Base-by-base conservation (phyloP, 2,329 filamentous ascomycete species). In the Pyricularia sp. region DNA sequence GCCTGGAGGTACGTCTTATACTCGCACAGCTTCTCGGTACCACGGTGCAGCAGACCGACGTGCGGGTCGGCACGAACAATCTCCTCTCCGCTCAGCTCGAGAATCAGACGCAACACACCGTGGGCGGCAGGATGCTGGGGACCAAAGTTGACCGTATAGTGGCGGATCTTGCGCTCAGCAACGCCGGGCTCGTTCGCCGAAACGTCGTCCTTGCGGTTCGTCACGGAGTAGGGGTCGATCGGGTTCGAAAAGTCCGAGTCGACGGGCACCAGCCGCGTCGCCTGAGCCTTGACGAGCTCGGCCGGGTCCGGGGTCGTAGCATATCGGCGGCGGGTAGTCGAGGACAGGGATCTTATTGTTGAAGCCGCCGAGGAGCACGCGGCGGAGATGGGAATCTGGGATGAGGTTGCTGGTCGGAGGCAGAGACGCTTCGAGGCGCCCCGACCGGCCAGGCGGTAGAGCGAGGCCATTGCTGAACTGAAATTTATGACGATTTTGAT, bases 1-100 rank as follows among this genome's bases (percentile, higher is more conserved):
- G 95, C 95, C 85, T 99, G 95, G 77, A 98, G 87, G 79, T 99
- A 99, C 75, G 94, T 97, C 87, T 97, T 97, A 88, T 99, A 99
- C 86, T 99, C 95, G 82, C 98, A 98, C 82, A 99, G 88, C 87
- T 99, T 99, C 86, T 99, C 95, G 72, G 95, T 99, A 74, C 95
- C 95, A 76, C 95, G 90, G 81, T 99, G 95, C 77, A 99, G 87
- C 80, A 99, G 84, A 70, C 95, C 95, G 76, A 99, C 94, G 82
- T 99, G 95, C 65, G 95, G 95, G 81, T 99, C 95, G 73, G 94
- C 92, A 78, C 95, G 92, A 76, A 99, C 85, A 78, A 99, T 98
- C 82, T 97, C 93, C 84, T 99, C 95, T 79, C 95, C 95, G 81
- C 93, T 97, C 78, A 99, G 87, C 81, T 99, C 95, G 75, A 99